Conservation (phyloP, 257 asterid genomes). For the Avicennia marina region DNA sequence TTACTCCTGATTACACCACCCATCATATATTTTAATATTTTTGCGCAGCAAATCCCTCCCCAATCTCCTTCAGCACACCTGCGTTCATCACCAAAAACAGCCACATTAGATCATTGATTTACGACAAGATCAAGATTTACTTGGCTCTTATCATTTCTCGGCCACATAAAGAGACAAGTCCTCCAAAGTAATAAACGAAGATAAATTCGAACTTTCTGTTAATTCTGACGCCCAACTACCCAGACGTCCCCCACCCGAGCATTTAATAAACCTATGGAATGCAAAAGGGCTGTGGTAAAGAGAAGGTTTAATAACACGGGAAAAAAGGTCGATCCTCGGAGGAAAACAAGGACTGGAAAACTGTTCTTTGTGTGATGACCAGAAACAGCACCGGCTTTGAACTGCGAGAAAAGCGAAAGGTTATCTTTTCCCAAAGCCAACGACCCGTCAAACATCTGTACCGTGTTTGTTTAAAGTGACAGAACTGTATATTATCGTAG, state of each 20-base stretch:
- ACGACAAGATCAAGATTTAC: background rate
- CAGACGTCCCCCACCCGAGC: conserved; percentile 9
- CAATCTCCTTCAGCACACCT: conserved; percentile 32
- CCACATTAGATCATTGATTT: background rate
- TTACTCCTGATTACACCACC: conserved; percentile 14
- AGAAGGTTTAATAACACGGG: background rate
- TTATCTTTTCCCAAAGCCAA: conserved; percentile 8
- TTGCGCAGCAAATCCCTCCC: conserved; percentile 37
- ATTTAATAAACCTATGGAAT: conserved; percentile 19
- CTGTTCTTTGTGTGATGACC: no score
- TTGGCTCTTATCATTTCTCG: background rate
- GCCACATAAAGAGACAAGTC: background rate
- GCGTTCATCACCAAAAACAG: conserved; percentile 2
- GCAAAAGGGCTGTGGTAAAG: conserved; percentile 17
- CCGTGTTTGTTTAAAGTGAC: conserved; percentile 11
- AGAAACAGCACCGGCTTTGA: no score
- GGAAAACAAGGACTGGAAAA: background rate
- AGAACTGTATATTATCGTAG: no score
- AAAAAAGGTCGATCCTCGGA: background rate
- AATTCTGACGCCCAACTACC: conserved; percentile 18
- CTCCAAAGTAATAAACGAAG: conserved; percentile 9
- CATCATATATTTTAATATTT: conserved; percentile 7
- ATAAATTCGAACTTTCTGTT: conserved; percentile 6
- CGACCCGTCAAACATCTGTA: conserved; percentile 9
- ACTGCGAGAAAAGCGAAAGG: background rate